These are phyloP conservation scores for Pythium angustatum DNA, from an alignment of 352 stramenopile species.

Conservation along the genomic window DNA sequence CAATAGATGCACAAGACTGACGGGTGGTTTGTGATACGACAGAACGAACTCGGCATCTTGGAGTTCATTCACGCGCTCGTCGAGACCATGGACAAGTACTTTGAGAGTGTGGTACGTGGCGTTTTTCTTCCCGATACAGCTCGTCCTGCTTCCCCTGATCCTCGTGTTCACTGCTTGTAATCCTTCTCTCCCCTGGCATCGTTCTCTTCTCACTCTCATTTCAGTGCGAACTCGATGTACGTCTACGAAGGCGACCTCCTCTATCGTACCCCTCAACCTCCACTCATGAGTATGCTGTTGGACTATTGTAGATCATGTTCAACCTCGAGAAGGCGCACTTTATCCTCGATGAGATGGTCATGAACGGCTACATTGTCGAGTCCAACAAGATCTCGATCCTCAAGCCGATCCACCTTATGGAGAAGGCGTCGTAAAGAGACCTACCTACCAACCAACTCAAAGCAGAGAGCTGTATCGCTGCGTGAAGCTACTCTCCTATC, in stretches of 20 bases:
- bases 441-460: background rate
- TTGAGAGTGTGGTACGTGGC: conserved; percentile 94
- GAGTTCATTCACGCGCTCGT: conserved; percentile 99
- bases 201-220: background rate
- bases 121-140: background rate
- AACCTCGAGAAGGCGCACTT: conserved; percentile 92
- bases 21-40: too few species aligned
- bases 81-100: conserved; percentile 99
- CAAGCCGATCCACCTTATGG: conserved; percentile 98
- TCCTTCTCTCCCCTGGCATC: background rate
- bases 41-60: conserved; percentile 99
- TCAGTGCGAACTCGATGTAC: conserved; percentile 85
- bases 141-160: background rate
- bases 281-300: background rate
- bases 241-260: conserved; percentile 19
- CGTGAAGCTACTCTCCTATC: too few species aligned
- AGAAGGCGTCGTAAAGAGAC: conserved; percentile 87
- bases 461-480: background rate
- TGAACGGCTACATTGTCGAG: conserved; percentile 99
- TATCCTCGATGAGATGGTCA: conserved; percentile 96
- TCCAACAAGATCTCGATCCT: conserved; percentile 99
- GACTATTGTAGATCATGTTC: conserved; percentile 83
- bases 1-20: too few species aligned
- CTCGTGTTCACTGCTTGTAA: too few species aligned
- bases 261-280: background rate